A percentile compares a stretch with the other conserved stretches of the same genome.
Conservation (phyloP, 345 rosid genomes). For the Euphorbia pulcherrima region DNA sequence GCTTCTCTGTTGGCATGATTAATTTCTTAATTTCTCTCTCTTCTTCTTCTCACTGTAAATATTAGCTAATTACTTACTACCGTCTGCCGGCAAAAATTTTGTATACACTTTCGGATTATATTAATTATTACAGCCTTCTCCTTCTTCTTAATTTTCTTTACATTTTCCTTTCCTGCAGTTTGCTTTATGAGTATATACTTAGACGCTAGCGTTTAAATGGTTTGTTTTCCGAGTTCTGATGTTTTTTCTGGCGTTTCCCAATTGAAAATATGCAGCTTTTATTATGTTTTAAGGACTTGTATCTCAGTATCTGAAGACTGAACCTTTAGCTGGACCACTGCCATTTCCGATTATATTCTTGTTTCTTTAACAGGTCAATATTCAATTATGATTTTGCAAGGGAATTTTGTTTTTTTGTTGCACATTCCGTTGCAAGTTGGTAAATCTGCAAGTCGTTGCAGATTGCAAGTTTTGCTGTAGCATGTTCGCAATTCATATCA, state of each 20-base stretch:
- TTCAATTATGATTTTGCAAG: too few relatives aligned
- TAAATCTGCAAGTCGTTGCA: too few relatives aligned
- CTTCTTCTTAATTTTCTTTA: background rate
- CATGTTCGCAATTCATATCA: too few relatives aligned
- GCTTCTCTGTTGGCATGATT: constrained; percentile 85
- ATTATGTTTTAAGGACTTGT: background rate
- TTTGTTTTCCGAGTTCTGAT: too few relatives aligned
- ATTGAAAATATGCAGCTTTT: too few relatives aligned
- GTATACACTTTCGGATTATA: constrained; percentile 6
- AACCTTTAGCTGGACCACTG: constrained; percentile 1
- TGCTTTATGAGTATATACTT: background rate
- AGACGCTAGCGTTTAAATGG: too few relatives aligned
- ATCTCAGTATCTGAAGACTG: background rate
- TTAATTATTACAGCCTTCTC: background rate
- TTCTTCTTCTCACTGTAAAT: constrained; percentile 38
- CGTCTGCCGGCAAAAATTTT: constrained; percentile 1
- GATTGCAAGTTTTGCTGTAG: too few relatives aligned
- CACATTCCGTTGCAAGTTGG: too few relatives aligned
- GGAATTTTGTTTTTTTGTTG: too few relatives aligned
- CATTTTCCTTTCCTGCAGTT: background rate
- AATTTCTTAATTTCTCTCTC: too few relatives aligned
- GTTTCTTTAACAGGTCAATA: too few relatives aligned
- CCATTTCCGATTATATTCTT: background rate
- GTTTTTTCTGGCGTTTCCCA: too few relatives aligned
- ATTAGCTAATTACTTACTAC: constrained; percentile 1